Conservation (phyloP, 345 rosid species). For the Rhodomyrtus tomentosa region DNA sequence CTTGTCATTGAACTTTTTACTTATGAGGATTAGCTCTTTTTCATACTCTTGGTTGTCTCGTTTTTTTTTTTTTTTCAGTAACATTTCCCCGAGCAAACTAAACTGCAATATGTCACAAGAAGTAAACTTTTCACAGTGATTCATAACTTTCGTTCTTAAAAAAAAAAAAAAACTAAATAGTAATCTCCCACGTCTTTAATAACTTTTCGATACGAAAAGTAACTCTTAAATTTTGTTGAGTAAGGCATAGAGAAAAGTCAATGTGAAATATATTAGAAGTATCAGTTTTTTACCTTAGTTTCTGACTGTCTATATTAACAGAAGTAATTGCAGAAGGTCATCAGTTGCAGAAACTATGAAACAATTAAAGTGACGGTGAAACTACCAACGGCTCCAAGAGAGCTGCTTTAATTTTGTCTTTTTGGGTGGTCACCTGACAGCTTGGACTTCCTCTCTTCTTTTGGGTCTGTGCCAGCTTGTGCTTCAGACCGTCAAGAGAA, state of each 20-base stretch:
- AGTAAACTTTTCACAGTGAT: background rate
- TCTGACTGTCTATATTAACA: too few species aligned
- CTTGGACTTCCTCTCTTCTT: background rate
- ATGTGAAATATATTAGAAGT: too few species aligned
- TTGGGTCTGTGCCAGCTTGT: background rate
- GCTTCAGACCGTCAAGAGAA: background rate
- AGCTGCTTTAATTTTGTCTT: background rate
- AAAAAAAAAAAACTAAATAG: too few species aligned
- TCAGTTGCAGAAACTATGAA: background rate
- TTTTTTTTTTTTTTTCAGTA: too few species aligned
- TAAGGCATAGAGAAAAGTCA: background rate
- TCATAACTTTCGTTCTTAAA: background rate
- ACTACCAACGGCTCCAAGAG: background rate
- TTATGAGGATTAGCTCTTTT: background rate
- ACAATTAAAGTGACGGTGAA: background rate
- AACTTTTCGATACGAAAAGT: background rate
- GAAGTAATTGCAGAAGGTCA: background rate
- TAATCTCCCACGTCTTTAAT: fast-evolving
- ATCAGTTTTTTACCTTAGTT: background rate
- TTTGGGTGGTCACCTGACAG: background rate
- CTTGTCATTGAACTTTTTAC: background rate
- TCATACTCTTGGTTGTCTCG: background rate
- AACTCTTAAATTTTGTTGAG: background rate
- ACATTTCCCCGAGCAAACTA: background rate
- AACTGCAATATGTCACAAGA: background rate